Base-by-base conservation (phyloP, 768 basidiomycete species). In the Mrakia blollopis region DNA sequence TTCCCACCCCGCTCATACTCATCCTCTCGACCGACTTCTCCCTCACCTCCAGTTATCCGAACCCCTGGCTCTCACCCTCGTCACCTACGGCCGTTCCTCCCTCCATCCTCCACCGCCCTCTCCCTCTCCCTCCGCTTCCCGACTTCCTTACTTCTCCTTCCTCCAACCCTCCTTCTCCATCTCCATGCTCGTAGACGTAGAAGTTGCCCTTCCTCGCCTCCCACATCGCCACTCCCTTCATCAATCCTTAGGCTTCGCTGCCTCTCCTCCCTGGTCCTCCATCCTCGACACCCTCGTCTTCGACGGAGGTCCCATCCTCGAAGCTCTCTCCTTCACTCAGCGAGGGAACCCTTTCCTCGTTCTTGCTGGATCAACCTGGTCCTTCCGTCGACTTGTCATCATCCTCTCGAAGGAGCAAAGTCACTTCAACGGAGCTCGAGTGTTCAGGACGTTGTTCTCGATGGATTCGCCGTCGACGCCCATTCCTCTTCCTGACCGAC, bases 251-350 rank as follows among this genome's bases (percentile, higher is more conserved):
- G 65, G 65, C 39, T 39, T 68, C 65, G 44, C n/a, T n/a, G n/a
- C 65, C 25, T 39, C 65, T 11, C 65, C 65, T 25, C 65, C 57
- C 57, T 57, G 57, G 57, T 9, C 57, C 0, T n/a, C 65, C 65
- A 2, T 23, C 8, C 65, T 68, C 65, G 65, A 68, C 65, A 68
- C 65, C 32, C 65, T 68, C 37, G 35, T 25, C 65, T 25, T 68
- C 35, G 37, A 41, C 23, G 65, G 65, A 5, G 35, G 35, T 25
- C 37, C 37, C 25, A 18, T 68, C 9, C 23, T 39, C 35, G 37
- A 68, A 37, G 35, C 35, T 35, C 37, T 68, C 37, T 21, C 25
- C 35, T 68, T 39, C 21, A 28, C 23, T 8, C 63, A 35, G 4
- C 25, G 16, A 37, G 63, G 63, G 0, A 35, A 18, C 65, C 65